Base-by-base conservation (phyloP, 106 monocot genomes). In the Acanthochlamys bracteata region DNA sequence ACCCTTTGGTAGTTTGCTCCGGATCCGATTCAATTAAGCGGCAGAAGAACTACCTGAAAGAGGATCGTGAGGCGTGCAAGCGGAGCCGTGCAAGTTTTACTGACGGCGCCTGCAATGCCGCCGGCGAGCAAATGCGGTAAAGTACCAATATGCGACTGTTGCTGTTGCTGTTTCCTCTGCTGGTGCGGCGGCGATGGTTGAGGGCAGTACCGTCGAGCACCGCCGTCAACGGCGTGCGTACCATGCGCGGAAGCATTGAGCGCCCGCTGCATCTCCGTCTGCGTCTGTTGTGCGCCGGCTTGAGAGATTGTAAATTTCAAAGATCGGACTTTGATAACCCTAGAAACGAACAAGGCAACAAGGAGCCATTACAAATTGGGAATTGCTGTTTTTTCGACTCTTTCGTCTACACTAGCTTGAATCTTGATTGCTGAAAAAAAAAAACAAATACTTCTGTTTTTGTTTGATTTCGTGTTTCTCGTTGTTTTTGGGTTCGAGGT, bases 51-150 rank as follows among this genome's bases (percentile, higher is more conserved):
- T 7, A 91, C 96, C 88, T 98, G 96, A 64, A 98, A 85, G 26
- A 98, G 80, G 23, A 98, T 98, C n/a, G 96, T 98, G 67, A 98
- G 85, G 63, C 96, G 82, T 26, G 88, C 91, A 16, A 98, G 91
- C 0, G 96, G 96, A 0, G 96, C 96, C 23, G 96, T 98, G 85
- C 91, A 98, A 19, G 91, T 98, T 85, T 98, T 98, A 83, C 96
- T 98, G 21, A 98, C 88, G 10, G 90, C 90, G 11, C 94, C 94
- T 51, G 90, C 94, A 52, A 94, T 63, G 17, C 94, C 90, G 10
- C 94, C 94, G 46, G 95, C 80, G 8, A 90, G 64, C 17, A 90
- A 84, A 33, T 84, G 77, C 14, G 84, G 67, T 52, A 79, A 52
- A 42, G 82, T 76, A 39, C 82, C 90, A 25, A 83, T 73, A 67